These are phyloP conservation scores for Saccharomyces cerevisiae DNA, from an alignment of 805 yeast species.

Conservation along the genomic window DNA sequence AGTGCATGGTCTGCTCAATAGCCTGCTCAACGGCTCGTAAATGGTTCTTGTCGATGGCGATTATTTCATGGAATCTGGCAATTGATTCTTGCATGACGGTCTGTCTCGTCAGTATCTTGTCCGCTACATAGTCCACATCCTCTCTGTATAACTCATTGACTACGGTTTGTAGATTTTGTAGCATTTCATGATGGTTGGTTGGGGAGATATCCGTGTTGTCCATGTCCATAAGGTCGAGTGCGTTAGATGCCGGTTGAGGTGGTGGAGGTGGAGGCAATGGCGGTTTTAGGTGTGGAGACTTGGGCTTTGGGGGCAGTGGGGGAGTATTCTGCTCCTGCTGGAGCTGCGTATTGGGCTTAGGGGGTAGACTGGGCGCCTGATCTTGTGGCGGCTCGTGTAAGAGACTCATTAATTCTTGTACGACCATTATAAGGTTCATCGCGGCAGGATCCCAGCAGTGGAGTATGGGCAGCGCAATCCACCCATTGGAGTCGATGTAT, in stretches of 20 bases:
- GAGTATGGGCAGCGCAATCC: conserved; percentile 59
- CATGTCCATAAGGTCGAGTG: not conserved
- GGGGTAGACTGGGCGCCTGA: not conserved
- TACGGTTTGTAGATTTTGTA: conserved; percentile 7
- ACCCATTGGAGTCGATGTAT: conserved; percentile 63
- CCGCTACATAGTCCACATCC: conserved; percentile 6
- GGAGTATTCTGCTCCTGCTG: not conserved
- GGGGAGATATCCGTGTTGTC: not conserved
- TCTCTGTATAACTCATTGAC: conserved; percentile 7
- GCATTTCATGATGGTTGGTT: conserved; percentile 12
- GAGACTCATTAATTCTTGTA: conserved; percentile 5
- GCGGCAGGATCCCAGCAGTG: conserved; percentile 43
- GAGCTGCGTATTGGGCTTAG: not conserved
- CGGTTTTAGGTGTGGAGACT: not conserved
- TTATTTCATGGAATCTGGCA: conserved; percentile 32
- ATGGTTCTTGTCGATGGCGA: conserved; percentile 29
- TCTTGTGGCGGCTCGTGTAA: not conserved
- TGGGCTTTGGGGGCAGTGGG: conserved; percentile 1
- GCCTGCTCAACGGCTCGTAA: conserved; percentile 22
- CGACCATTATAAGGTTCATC: conserved; percentile 8
- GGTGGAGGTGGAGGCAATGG: conserved; percentile 10
- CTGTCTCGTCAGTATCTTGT: conserved; percentile 6
- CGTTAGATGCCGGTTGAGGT: conserved; percentile 6
- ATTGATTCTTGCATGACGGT: conserved; percentile 28
- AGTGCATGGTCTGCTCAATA: conserved; percentile 24